A percentile compares a stretch with the other conserved stretches of the same genome.
Evolutionary conservation across 2,329 filamentous ascomycete genomes (phyloP).

Genomic region (Sporothrix brasiliensis): DNA sequence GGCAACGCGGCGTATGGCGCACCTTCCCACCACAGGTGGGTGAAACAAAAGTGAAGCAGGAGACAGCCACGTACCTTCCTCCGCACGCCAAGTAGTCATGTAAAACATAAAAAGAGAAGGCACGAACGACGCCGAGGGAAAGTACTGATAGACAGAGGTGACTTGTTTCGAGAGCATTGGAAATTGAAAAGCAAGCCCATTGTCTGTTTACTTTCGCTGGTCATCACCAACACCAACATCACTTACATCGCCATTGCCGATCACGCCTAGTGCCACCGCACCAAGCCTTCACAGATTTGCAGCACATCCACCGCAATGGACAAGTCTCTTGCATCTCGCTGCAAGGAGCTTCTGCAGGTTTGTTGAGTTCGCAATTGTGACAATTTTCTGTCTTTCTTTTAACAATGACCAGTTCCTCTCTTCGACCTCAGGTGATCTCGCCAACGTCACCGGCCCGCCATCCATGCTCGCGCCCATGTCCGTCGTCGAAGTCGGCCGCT

Average conservation of each 20-base stretch:
- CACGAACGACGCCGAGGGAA: background rate
- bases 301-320: constrained; percentile 36
- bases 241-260: background rate
- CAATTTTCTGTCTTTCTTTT: background rate
- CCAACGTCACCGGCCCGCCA: constrained; percentile 56
- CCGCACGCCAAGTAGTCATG: background rate
- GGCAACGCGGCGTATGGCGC: background rate
- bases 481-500: constrained; percentile 55
- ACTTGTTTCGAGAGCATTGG: background rate
- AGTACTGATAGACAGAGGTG: background rate
- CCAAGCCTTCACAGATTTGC: background rate
- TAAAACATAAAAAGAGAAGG: constrained; percentile 11
- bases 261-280: background rate
- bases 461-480: constrained; percentile 54
- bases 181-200: background rate
- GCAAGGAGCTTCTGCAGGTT: constrained; percentile 43
- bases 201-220: background rate
- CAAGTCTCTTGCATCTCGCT: constrained; percentile 41
- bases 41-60: constrained; percentile 34
- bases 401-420: constrained; percentile 40
- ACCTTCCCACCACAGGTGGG: background rate
- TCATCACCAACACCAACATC: background rate
- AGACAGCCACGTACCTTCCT: background rate
- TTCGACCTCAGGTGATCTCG: constrained; percentile 53
- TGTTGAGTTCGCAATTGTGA: background rate